Evolutionary conservation across 2,329 filamentous ascomycete genomes (phyloP), one percentile per base, ranked within the genome.

Genomic region (Penicillium sp.): DNA sequence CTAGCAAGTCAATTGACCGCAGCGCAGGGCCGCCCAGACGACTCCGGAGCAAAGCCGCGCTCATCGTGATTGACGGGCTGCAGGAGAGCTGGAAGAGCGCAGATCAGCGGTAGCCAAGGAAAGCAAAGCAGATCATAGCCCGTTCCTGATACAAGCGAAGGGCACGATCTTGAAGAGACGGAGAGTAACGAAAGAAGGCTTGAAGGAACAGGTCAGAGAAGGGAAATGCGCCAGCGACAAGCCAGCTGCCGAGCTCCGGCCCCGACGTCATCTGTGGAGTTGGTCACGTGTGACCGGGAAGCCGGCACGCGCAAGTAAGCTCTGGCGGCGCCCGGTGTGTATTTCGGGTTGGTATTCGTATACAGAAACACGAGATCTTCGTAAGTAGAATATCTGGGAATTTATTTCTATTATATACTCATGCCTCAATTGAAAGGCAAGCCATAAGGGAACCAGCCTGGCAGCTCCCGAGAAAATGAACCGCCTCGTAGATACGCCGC

Each of bases 31-130:
- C 41, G 43, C 52, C 55, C 54, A 54, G 46, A 45, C 57, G 57
- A 51, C 49, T 50, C 54, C 56, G 56, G 44, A 57, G 52, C 41
- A 65, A 52, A 45, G 51, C 53, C 46, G 58, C 57, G 51, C 57
- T 61, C 58, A 65, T 62, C 39, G 48, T 50, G 43, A 43, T 36
- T 33, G 39, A 35, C 16, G 37, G 34, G 34, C 19, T 23, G 30
- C 26, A 34, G 35, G 46, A 23, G 33, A 47, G 37, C 20, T 43
- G 36, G 42, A 10, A 44, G 26, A 49, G 46, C 25, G 32, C 15
- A 35, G 32, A 41, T 41, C 32, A 41, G 18, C 26, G 21, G 32
- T 30, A 29, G 38, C 38, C 26, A 28, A 35, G 32, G 19, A 25
- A 17, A 15, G 14, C 19, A 14, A 31, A n/a, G 19, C 33, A 26